Base-by-base conservation (phyloP, 2,329 filamentous ascomycete species). In the Epichloe aotearoae region DNA sequence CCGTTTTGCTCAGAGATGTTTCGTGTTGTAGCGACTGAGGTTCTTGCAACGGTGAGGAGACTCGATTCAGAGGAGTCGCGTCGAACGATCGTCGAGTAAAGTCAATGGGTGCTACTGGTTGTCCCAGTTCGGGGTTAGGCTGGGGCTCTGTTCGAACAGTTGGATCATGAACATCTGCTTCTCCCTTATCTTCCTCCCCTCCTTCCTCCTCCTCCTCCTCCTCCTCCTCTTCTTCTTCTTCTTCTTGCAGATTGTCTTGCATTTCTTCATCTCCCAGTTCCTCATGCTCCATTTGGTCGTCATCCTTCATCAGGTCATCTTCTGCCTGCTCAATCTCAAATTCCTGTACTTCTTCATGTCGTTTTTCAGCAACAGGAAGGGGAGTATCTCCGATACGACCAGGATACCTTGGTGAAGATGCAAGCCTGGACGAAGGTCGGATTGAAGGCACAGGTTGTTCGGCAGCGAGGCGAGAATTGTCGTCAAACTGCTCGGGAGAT, bases 21-120 rank as follows among this genome's bases (percentile, higher is more conserved):
- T 69, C 66, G 5, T 61, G 61, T 17, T 53, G 56, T 7, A 63
- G 30, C 4, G 66, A 65, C 41, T 62, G 61, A 10, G 62, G 61
- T 12, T 66, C 62, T 50, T 68, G 64, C 7, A 62, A 33, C n/a
- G 67, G 67, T 1, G 67, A 70, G 10, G 68, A 69, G 43, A 67
- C 56, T 46, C 68, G 66, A n/a, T 65, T 64, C 30, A 62, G 46
- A 30, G 52, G 52, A 23, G 52, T 70, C 34, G 62, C 62, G 40
- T 69, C 62, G 10, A 58, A 26, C 49, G 57, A 36, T 48, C 50
- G 49, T 52, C 55, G 30, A 52, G 46, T 47, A 23, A 62, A 59
- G 43, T 66, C 61, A 4, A 55, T 34, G 47, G 55, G 8, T 44
- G 48, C 47, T 51, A 53, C 11, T 19, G 54, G 38, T 19, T 17